These are phyloP conservation scores for Tylopilus rubrobrunneus DNA, from an alignment of 768 basidiomycete species.

Conservation along the genomic window DNA sequence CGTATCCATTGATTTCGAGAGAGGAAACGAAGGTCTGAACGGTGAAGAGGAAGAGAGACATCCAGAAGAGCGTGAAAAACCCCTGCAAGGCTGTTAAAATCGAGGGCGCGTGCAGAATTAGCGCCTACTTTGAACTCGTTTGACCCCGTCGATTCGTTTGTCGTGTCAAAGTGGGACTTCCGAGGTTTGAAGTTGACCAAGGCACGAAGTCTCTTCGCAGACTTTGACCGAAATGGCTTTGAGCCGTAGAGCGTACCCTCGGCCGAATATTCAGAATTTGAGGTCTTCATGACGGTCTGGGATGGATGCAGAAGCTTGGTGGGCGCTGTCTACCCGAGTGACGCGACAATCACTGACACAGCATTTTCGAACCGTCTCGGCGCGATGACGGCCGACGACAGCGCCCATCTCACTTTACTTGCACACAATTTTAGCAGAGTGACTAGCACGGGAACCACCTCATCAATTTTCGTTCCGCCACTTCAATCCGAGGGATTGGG, in stretches of 20 bases:
- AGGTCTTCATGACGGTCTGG: constrained; percentile 13
- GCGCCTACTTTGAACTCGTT: constrained; percentile 78
- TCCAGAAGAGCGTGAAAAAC: constrained; percentile 95
- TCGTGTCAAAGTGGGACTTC: constrained; percentile 79
- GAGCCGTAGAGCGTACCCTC: constrained; percentile 72
- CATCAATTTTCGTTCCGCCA: constrained; percentile 25
- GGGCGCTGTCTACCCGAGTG: no score
- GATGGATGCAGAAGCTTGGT: no score
- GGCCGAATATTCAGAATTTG: constrained; percentile 37
- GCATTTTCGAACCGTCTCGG: not conserved
- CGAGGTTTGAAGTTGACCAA: constrained; percentile 85
- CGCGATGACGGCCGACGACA: not conserved
- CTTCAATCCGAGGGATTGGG: constrained; percentile 55
- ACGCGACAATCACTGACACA: constrained; percentile 3
- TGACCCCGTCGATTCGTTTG: constrained; percentile 63
- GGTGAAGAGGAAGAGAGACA: constrained; percentile 79
- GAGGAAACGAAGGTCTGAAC: constrained; percentile 73
- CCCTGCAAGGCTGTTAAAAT: constrained; percentile 47
- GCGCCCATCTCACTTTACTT: constrained; percentile 31
- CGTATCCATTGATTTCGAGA: constrained; percentile 73
- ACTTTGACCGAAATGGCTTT: constrained; percentile 68
- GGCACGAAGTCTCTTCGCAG: constrained; percentile 75
- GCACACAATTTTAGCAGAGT: not conserved
- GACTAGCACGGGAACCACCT: not conserved
- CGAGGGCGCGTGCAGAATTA: constrained; percentile 1